Conservation (phyloP, 148 eudicot genomes). For the Vaccinium darrowii region DNA sequence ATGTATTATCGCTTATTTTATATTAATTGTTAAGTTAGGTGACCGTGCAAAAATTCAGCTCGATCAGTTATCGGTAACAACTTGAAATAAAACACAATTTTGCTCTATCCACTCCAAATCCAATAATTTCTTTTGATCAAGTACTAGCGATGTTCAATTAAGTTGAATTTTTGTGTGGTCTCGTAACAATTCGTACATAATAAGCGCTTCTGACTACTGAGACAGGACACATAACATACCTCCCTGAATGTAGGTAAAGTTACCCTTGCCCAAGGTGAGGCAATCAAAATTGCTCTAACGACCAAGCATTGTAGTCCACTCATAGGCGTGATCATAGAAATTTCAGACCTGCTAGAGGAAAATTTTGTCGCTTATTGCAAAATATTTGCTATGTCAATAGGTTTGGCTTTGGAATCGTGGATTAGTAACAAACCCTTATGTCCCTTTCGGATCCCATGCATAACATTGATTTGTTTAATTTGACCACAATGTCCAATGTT, state of each 20-base stretch:
- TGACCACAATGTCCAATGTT: neutral
- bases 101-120: too few species aligned
- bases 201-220: neutral
- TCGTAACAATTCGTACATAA: neutral
- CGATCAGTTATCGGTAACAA: too few species aligned
- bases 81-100: too few species aligned
- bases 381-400: neutral
- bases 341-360: neutral
- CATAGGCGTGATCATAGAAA: neutral
- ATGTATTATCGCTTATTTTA: neutral
- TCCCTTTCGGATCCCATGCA: neutral
- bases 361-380: neutral
- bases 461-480: neutral
- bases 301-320: neutral
- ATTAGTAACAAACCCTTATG: neutral
- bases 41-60: too few species aligned
- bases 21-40: neutral
- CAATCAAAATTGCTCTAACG: neutral
- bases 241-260: neutral
- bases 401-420: neutral
- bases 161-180: too few species aligned
- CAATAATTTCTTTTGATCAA: too few species aligned
- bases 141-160: too few species aligned
- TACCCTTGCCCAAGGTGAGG: neutral
- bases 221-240: neutral